Base-by-base conservation (phyloP, 2,329 filamentous ascomycete genomes). In the Cladosporium velox region DNA sequence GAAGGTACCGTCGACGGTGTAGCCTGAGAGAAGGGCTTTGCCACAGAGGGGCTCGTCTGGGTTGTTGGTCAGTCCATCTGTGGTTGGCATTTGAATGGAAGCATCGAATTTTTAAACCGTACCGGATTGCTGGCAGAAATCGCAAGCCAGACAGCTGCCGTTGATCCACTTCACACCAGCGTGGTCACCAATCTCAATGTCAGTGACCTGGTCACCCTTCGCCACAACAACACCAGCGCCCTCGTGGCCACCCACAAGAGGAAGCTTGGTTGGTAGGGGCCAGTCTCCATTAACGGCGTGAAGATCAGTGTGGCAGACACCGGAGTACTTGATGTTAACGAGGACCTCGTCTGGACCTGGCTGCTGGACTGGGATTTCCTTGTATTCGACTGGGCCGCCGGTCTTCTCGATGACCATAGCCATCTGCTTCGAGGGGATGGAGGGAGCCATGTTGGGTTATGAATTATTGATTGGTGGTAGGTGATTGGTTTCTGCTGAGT, bases 121-220 rank as follows among this genome's bases (percentile, higher is more conserved):
- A 72, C 95, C 91, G n/a, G 74, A 72, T 72, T 88, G 85, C 76
- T 90, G 88, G 83, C 93, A 97, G 85, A 91, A 96, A 72, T 88
- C 85, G 82, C 93, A 98, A 70, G 84, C 79, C 68, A 96, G 83
- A 80, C 94, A 97, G 57, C 90, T 90, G 70, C 92, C 91, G 80
- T 97, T 95, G 75, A 97, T 84, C 93, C 93, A 97, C 84, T 84
- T 97, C 79, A 98, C 87, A 77, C 94, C 94, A 68, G 88, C 94
- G 74, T 92, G 83, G 75, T 96, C 92, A 72, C 93, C 93, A 73
- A 97, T 84, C 77, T 92, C 82, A 68, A 96, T 81, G 72, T 95
- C 91, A 3, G 85, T 81, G 70, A 95, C 92, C 41, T 96, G 86
- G 21, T 90, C 83, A 73, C 93, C 93, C 69, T 86, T 86, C 61